Base-by-base conservation (phyloP, 2,329 filamentous ascomycete genomes). In the Clarireedia hainanense region DNA sequence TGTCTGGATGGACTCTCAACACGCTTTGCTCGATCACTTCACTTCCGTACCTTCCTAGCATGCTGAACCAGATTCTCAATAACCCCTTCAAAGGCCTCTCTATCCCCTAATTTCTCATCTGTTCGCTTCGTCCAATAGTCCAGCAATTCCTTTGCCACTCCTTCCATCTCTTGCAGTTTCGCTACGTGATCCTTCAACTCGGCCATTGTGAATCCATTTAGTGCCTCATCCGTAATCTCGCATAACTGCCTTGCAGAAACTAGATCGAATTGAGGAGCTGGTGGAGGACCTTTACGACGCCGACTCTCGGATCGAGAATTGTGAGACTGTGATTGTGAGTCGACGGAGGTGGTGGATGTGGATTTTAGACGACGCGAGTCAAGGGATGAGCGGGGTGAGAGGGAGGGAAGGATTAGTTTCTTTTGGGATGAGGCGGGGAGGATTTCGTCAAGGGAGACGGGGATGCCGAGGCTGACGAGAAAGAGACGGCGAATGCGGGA, bases 351-450 rank as follows among this genome's bases (percentile, higher is more conserved):
- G 9, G 77, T 78, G 2, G 80, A 83, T 6, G 76, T 77, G 15
- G 54, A 54, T 55, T 68, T 66, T 37, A 68, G 50, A n/a, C 43
- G 73, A n/a, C 43, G 73, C 14, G 75, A 76, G 58, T 84, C 80
- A 26, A 73, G 74, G 3, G 81, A 84, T 17, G 74, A 78, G 42
- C 80, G 75, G 36, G 75, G 78, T 26, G 75, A 64, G 17, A 94
- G 85, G 5, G 91, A 96, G 0, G 94, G 94, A 1, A 99, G 80
- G 4, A 99, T 81, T 17, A 99, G 84, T 70, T 97, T 97, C 79
- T 97, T 97, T 71, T 99, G 94, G 72, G 97, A 97, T 12, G 89
- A 95, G 0, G 92, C 91, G 0, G 94, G 94, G 6, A 99, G 81
- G 55, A 99, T 97, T 74, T 99, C 94, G 71, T 99, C 94, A 0